Percentiles rank a stretch among this genome's conserved stretches.
Evolutionary conservation across 257 asterid species (phyloP).

Genomic region (Fraxinus pennsylvanica): DNA sequence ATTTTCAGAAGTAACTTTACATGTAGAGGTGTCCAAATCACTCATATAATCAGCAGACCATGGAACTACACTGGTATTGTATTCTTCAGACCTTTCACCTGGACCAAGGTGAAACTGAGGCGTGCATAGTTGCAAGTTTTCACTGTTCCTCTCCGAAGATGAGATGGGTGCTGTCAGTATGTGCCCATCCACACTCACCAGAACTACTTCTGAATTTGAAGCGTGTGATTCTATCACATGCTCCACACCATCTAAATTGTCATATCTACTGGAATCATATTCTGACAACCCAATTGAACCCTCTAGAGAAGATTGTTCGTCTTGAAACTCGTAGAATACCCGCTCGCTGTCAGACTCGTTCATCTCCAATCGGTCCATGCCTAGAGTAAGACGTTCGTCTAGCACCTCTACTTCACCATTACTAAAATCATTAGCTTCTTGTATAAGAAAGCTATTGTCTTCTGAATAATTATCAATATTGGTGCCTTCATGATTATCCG

Average conservation of each 20-base stretch:
- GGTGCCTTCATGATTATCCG: slow-evolving; percentile 36
- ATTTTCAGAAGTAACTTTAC: slow-evolving; percentile 29
- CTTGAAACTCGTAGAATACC: slow-evolving; percentile 77
- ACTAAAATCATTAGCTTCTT: slow-evolving; percentile 34
- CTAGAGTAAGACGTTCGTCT: slow-evolving; percentile 65
- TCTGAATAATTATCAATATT: slow-evolving; percentile 29
- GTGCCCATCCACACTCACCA: slow-evolving; percentile 40
- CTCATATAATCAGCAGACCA: slow-evolving; percentile 52
- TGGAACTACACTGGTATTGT: slow-evolving; percentile 45
- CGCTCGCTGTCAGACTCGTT: slow-evolving; percentile 68
- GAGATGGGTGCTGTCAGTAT: slow-evolving; percentile 86
- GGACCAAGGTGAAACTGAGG: slow-evolving; percentile 87
- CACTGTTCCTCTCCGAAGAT: slow-evolving; percentile 53
- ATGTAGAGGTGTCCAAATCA: slow-evolving; percentile 31
- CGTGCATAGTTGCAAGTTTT: slow-evolving; percentile 56
- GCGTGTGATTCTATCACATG: too few relatives aligned
- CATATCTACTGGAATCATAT: too few relatives aligned
- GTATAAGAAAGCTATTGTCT: slow-evolving; percentile 36
- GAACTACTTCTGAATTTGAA: too few relatives aligned
- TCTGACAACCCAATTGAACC: slow-evolving; percentile 49
- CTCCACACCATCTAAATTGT: too few relatives aligned
- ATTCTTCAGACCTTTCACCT: slow-evolving; percentile 60
- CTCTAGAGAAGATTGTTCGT: slow-evolving; percentile 64
- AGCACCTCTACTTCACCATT: slow-evolving; percentile 50
- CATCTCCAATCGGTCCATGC: slow-evolving; percentile 66